Evolutionary conservation across 2,329 filamentous ascomycete genomes (phyloP).

Genomic region (Alternaria sp.): DNA sequence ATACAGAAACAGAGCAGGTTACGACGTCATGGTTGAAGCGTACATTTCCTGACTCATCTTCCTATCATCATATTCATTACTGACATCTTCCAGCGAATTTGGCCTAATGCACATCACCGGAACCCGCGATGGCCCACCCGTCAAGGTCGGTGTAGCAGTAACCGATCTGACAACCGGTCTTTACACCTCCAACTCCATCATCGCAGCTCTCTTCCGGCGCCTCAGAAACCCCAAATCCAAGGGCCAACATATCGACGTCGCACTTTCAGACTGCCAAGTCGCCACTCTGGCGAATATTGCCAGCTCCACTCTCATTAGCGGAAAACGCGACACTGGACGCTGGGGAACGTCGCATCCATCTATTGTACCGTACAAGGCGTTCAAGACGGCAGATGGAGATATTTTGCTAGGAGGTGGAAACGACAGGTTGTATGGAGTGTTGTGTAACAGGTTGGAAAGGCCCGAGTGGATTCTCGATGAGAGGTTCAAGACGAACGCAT

Average conservation of each 20-base stretch:
- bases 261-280: constrained; percentile 91
- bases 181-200: constrained; percentile 93
- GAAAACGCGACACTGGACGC: constrained; percentile 82
- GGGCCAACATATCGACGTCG: constrained; percentile 91
- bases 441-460: constrained; percentile 64
- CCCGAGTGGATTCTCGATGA: constrained; percentile 64
- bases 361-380: constrained; percentile 94
- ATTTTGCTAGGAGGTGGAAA: constrained; percentile 70
- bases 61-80: too few species aligned
- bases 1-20: constrained; percentile 84
- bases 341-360: constrained; percentile 99
- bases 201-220: constrained; percentile 86
- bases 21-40: constrained; percentile 99
- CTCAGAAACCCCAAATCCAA: constrained; percentile 68
- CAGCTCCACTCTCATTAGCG: constrained; percentile 87
- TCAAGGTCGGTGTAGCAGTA: constrained; percentile 96
- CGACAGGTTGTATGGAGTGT: constrained; percentile 65
- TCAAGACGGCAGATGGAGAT: constrained; percentile 67
- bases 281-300: constrained; percentile 95
- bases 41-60: constrained; percentile 33
- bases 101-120: constrained; percentile 99
- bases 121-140: constrained; percentile 82
- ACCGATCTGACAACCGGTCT: constrained; percentile 94
- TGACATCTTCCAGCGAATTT: constrained; percentile 66
- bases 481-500: constrained; percentile 64